These are phyloP conservation scores for Fusarium sublunatum DNA, from an alignment of 2,329 filamentous ascomycete species.

Conservation along the genomic window DNA sequence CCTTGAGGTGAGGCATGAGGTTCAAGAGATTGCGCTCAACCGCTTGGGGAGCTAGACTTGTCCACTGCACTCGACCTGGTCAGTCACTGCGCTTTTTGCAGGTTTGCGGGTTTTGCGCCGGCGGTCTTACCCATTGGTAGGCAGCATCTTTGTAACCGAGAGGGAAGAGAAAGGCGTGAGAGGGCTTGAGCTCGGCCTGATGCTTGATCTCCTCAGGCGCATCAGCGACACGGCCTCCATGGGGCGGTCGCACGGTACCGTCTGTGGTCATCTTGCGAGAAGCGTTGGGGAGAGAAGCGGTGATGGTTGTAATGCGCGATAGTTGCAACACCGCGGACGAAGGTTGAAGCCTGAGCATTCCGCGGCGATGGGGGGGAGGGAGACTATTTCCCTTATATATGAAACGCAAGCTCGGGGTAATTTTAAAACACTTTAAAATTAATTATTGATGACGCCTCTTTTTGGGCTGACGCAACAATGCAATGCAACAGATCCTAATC, in stretches of 20 bases:
- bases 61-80: conserved; percentile 72
- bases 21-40: conserved; percentile 91
- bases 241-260: conserved; percentile 43
- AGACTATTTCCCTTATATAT: too few species aligned
- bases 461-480: conserved; percentile 21
- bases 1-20: conserved; percentile 83
- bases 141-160: conserved; percentile 92
- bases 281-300: conserved; percentile 44
- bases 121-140: conserved; percentile 80
- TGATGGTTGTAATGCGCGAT: conserved; percentile 53
- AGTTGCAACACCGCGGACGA: conserved; percentile 55
- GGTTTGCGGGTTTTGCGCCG: neutral
- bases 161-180: conserved; percentile 72
- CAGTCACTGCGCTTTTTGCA: neutral
- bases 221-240: conserved; percentile 36
- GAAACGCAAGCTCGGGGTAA: conserved; percentile 42
- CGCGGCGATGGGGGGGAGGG: conserved; percentile 46
- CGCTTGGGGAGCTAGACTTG: conserved; percentile 79
- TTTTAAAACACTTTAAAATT: conserved; percentile 31
- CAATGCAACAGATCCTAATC: neutral
- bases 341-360: conserved; percentile 60
- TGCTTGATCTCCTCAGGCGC: conserved; percentile 42
- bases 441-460: conserved; percentile 44
- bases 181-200: conserved; percentile 45
- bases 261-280: conserved; percentile 51